Percentiles rank a stretch among this genome's conserved stretches.
Evolutionary conservation across 192 early-diverging fungal genomes (phyloP).

Genomic region (Coemansia guatemalensis): DNA sequence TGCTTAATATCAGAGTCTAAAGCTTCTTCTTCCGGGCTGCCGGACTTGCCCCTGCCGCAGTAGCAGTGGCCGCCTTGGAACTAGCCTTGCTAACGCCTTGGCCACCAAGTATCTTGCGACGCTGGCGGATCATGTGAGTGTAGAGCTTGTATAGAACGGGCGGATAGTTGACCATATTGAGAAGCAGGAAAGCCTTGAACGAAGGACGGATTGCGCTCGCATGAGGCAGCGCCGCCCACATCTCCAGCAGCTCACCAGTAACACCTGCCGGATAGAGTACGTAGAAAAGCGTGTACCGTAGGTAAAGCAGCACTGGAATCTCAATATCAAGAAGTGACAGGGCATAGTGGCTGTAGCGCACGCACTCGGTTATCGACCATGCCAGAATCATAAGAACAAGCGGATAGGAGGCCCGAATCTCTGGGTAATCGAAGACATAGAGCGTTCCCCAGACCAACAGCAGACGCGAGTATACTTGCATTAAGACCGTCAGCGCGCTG

Average conservation of each 20-base stretch:
- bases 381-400: slow-evolving; percentile 84
- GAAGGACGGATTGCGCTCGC: slow-evolving; percentile 52
- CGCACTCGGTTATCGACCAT: slow-evolving; percentile 89
- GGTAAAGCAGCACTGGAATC: slow-evolving; percentile 23
- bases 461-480: slow-evolving; percentile 87
- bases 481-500: slow-evolving; percentile 71
- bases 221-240: slow-evolving; percentile 70
- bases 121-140: slow-evolving; percentile 89
- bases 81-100: slow-evolving; percentile 3
- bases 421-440: slow-evolving; percentile 66
- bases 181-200: slow-evolving; percentile 62
- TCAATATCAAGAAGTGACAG: slow-evolving; percentile 66
- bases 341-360: slow-evolving; percentile 91
- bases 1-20: not conserved
- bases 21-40: slow-evolving; percentile 15
- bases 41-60: not conserved
- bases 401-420: slow-evolving; percentile 65
- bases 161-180: slow-evolving; percentile 64
- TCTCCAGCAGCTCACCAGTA: slow-evolving; percentile 74
- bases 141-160: slow-evolving; percentile 84
- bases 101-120: slow-evolving; percentile 69
- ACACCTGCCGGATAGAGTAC: slow-evolving; percentile 92
- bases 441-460: slow-evolving; percentile 82
- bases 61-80: not conserved
- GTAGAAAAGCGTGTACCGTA: slow-evolving; percentile 93